Evolutionary conservation across 1,284 basidiomycete species (phyloP), one percentile per base, ranked within the genome.

Genomic region (Cryptococcus sp.): DNA sequence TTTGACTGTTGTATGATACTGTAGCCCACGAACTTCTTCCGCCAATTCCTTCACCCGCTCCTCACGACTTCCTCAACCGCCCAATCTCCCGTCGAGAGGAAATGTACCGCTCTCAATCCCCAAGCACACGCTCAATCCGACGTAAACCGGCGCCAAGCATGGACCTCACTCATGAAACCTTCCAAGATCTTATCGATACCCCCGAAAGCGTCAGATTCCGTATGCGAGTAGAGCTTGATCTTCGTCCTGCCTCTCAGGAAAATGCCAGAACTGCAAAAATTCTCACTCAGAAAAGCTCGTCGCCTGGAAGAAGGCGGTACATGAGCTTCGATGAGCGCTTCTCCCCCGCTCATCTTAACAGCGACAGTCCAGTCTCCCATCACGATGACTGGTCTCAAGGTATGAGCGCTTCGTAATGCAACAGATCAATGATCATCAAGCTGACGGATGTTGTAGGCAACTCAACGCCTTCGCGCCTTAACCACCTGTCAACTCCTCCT

Each of bases 161-260:
- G 5, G 29, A 34, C 13, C 29, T 34, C 29, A 10, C 29, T 13
- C 29, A 13, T 34, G 29, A 34, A 34, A 7, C 58, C 26, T 54
- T 55, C 29, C 50, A 59, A 45, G 57, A 62, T 34, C 47, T 46
- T 23, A 38, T 54, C 10, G 47, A 19, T 22, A 63, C 64, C 7
- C 64, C 64, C 13, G 64, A 66, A 15, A 63, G 62, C 51, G 47
- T 66, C 29, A 59, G 51, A 23, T 20, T 66, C 7, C 45, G 49
- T 20, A 63, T 63, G 64, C 39, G 53, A 34, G 58, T 63, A 26
- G 64, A 66, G 26, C 41, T 63, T 22, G 59, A 66, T 37, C 26
- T 57, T 34, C 29, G 29, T 34, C 29, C 29, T 34, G 29, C 13
- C 13, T 34, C 3, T 34, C 29, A 10, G 8, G 13, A 34, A 7